These are phyloP conservation scores for Geosmithia morbida DNA, from an alignment of 2,329 filamentous ascomycete genomes.

Conservation along the genomic window DNA sequence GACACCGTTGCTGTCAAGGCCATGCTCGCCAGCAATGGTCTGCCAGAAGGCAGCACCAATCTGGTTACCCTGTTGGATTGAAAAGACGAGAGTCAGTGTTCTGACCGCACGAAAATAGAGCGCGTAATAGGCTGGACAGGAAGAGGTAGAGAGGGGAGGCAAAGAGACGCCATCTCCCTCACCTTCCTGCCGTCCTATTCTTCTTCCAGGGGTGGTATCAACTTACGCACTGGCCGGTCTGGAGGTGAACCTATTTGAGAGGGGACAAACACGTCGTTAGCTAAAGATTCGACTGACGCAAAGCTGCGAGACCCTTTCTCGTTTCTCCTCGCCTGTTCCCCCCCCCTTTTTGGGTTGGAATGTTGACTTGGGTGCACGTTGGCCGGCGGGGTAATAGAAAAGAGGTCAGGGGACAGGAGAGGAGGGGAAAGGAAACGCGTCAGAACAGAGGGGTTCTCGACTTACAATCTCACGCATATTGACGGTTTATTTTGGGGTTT, in stretches of 20 bases:
- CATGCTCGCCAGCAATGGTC: slow-evolving; percentile 80
- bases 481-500: slow-evolving; percentile 8
- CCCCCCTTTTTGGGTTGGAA: neutral
- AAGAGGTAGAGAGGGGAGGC: neutral
- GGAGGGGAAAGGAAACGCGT: slow-evolving; percentile 20
- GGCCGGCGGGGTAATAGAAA: slow-evolving; percentile 19
- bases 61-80: slow-evolving; percentile 76
- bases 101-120: neutral
- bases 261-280: slow-evolving; percentile 38
- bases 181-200: too few species aligned
- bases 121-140: neutral
- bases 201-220: slow-evolving; percentile 1
- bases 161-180: neutral
- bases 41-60: slow-evolving; percentile 99
- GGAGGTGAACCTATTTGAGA: slow-evolving; percentile 79
- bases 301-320: neutral
- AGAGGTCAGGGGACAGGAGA: slow-evolving; percentile 18
- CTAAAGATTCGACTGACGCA: slow-evolving; percentile 8
- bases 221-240: slow-evolving; percentile 97
- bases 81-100: neutral
- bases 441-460: slow-evolving; percentile 11
- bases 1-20: slow-evolving; percentile 94
- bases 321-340: neutral
- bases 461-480: slow-evolving; percentile 59
- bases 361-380: slow-evolving; percentile 1